phyloP scores from a whole-genome alignment of 2,329 filamentous ascomycete species.

The Fusarium brevicatenulatum region DNA sequence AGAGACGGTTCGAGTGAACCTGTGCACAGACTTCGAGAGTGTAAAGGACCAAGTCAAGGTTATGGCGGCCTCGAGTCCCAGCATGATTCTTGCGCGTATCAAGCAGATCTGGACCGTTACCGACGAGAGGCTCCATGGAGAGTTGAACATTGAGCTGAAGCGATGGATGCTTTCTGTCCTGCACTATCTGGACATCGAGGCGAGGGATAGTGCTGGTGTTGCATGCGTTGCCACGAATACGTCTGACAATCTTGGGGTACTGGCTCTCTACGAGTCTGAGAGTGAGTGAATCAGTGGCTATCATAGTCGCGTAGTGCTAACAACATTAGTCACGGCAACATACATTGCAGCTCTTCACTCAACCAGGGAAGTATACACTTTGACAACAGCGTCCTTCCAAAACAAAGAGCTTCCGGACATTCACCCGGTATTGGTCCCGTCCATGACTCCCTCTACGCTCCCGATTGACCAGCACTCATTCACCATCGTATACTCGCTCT shows the following conservation, averaged over 20 bases:
- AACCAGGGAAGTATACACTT: slow-evolving; percentile 55
- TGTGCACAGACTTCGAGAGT: background rate
- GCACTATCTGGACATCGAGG: slow-evolving; percentile 55
- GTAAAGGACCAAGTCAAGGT: slow-evolving; percentile 28
- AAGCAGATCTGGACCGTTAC: slow-evolving; percentile 49
- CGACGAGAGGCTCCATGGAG: slow-evolving; percentile 15
- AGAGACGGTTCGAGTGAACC: background rate
- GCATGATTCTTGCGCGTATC: slow-evolving; percentile 64
- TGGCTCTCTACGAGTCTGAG: slow-evolving; percentile 63
- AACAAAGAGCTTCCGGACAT: slow-evolving; percentile 52
- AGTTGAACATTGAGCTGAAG: slow-evolving; percentile 64
- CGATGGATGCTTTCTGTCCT: slow-evolving; percentile 70
- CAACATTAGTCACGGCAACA: slow-evolving; percentile 55
- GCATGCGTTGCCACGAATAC: background rate
- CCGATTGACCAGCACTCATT: slow-evolving; percentile 57
- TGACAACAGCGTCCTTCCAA: slow-evolving; percentile 56
- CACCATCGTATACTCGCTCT: slow-evolving; percentile 62
- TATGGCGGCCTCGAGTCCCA: slow-evolving; percentile 40
- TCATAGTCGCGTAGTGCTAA: background rate
- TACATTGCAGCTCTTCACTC: slow-evolving; percentile 60
- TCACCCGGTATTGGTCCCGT: slow-evolving; percentile 52
- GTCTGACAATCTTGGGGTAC: slow-evolving; percentile 46
- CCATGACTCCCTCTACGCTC: slow-evolving; percentile 49
- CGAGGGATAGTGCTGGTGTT: slow-evolving; percentile 22
- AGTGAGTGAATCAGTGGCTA: slow-evolving; percentile 47